Evolutionary conservation across 23 red algal genomes (phyloP).

Genomic region (Gracilaria vermiculophylla): DNA sequence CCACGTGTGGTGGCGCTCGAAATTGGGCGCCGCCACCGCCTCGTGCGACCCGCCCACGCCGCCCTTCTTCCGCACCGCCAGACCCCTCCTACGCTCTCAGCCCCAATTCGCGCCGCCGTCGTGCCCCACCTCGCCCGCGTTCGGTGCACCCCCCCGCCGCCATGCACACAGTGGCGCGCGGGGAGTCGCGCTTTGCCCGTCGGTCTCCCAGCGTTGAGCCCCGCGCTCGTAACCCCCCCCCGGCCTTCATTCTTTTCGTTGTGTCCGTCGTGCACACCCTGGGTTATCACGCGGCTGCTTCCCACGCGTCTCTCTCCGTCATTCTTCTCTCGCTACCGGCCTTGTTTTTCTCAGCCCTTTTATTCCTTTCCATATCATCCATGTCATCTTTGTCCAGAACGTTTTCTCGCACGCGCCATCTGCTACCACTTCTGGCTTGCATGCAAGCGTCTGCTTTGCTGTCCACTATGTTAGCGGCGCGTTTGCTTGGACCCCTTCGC

Average conservation of each 20-base stretch:
- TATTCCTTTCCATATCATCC: not conserved
- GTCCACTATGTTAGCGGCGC: not conserved
- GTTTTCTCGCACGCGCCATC: not conserved
- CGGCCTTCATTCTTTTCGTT: conserved; percentile 7
- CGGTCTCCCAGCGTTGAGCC: conserved; percentile 37
- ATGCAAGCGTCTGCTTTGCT: not conserved
- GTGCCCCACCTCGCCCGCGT: not conserved
- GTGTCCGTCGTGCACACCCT: not conserved
- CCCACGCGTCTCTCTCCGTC: not conserved
- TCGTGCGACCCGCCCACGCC: not conserved
- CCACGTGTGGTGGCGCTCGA: conserved; percentile 1
- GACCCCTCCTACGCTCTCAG: not conserved
- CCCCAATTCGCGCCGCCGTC: not conserved
- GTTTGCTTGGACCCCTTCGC: conserved; percentile 19
- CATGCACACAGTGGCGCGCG: conserved; percentile 62
- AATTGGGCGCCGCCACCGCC: not conserved
- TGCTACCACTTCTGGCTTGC: not conserved
- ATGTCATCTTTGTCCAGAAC: not conserved
- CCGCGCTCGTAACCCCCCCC: not conserved
- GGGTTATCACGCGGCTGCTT: not conserved
- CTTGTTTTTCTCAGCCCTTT: not conserved
- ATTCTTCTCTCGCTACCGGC: conserved; percentile 13
- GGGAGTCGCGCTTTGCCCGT: conserved; percentile 42
- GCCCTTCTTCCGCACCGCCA: not conserved
- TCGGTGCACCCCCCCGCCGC: conserved; percentile 16